A percentile compares a stretch with the other conserved stretches of the same genome.
These are phyloP conservation scores for Paratinospora sagittata DNA, from an alignment of 164 flowering plant genomes.

Conservation along the genomic window DNA sequence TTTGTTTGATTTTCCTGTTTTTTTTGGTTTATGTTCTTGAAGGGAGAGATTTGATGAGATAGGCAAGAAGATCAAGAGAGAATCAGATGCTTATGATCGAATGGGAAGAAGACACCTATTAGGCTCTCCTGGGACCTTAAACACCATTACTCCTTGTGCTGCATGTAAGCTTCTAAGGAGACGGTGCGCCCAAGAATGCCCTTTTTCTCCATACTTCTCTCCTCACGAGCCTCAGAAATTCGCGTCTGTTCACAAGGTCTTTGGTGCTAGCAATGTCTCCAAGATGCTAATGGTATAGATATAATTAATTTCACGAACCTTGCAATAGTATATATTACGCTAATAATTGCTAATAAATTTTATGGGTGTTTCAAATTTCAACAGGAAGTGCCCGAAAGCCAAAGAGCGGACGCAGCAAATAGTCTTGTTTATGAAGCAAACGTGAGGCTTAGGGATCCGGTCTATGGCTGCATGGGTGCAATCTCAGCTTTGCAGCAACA, in stretches of 20 bases:
- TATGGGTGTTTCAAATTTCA: neutral
- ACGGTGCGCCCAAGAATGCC: slow-evolving; percentile 89
- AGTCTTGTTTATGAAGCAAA: slow-evolving; percentile 92
- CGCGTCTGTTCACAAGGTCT: slow-evolving; percentile 91
- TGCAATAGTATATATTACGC: too few species aligned
- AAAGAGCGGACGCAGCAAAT: slow-evolving; percentile 81
- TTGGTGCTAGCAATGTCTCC: slow-evolving; percentile 97
- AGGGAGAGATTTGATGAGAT: slow-evolving; percentile 74
- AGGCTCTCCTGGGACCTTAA: slow-evolving; percentile 60
- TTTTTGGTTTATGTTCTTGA: slow-evolving; percentile 2
- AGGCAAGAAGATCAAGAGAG: slow-evolving; percentile 78
- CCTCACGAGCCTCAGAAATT: slow-evolving; percentile 95
- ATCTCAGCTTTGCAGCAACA: slow-evolving; percentile 84
- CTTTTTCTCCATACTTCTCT: slow-evolving; percentile 92
- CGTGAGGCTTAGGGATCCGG: slow-evolving; percentile 83
- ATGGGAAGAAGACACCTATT: slow-evolving; percentile 69
- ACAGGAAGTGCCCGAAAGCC: slow-evolving; percentile 82
- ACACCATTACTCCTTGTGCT: slow-evolving; percentile 84
- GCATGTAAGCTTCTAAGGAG: slow-evolving; percentile 92
- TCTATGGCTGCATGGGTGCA: slow-evolving; percentile 96
- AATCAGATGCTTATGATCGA: slow-evolving; percentile 43
- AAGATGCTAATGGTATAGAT: slow-evolving; percentile 77
- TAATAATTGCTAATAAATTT: neutral
- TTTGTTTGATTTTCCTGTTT: neutral
- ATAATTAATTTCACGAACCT: neutral